A percentile compares a stretch with the other conserved stretches of the same genome.
phyloP scores from a whole-genome alignment of 2,329 filamentous ascomycete genomes.

The Calycina herbarum region DNA sequence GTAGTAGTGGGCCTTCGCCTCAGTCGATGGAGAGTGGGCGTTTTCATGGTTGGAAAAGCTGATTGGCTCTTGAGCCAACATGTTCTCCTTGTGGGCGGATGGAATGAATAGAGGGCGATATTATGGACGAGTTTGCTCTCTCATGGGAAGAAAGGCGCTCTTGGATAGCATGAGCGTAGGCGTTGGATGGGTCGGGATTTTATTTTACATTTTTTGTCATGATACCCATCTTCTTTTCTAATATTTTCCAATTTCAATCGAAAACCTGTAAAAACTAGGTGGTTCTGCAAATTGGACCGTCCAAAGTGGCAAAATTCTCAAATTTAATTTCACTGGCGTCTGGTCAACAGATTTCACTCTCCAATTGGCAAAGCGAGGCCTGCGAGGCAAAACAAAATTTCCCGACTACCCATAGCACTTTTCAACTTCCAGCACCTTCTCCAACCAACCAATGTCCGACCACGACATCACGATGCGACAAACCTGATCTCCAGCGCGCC shows the following conservation, averaged over 20 bases:
- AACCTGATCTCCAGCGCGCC: no score
- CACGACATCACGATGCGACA: no score
- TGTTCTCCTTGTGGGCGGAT: neutral
- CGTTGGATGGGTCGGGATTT: neutral
- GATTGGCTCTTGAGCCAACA: neutral
- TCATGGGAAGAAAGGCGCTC: neutral
- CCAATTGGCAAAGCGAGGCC: no score
- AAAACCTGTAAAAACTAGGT: no score
- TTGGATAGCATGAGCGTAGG: neutral
- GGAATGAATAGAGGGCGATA: neutral
- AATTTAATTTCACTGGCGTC: no score
- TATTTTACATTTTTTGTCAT: neutral
- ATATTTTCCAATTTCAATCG: neutral
- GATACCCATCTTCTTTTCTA: conserved; percentile 1
- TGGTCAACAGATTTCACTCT: no score
- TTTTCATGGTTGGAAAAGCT: neutral
- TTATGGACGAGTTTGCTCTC: neutral
- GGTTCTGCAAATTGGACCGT: no score
- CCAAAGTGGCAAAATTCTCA: no score
- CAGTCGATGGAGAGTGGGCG: neutral
- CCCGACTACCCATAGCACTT: no score
- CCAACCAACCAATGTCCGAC: no score
- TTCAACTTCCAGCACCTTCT: no score
- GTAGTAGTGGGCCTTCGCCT: conserved; percentile 8
- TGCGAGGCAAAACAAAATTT: no score